These are phyloP conservation scores for Tulasnella sp. DNA, from an alignment of 768 basidiomycete genomes.

Conservation along the genomic window DNA sequence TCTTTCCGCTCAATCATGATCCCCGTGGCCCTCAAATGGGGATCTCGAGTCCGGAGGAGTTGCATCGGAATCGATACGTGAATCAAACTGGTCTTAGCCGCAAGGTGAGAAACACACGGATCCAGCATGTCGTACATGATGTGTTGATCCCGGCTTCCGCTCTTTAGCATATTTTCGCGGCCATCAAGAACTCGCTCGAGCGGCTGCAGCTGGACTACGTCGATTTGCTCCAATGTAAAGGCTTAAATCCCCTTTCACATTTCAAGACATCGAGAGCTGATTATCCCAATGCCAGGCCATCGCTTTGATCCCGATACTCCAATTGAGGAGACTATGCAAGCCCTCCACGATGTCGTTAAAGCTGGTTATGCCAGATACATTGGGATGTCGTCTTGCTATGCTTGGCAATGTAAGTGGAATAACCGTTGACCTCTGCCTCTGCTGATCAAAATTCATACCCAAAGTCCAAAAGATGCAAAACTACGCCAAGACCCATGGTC, in stretches of 20 bases:
- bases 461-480: constrained; percentile 14
- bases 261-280: background rate
- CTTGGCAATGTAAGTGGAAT: constrained; percentile 23
- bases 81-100: constrained; percentile 24
- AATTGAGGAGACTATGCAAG: constrained; percentile 42
- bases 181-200: constrained; percentile 33
- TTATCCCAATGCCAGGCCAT: constrained; percentile 27
- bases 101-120: constrained; percentile 26
- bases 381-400: constrained; percentile 33
- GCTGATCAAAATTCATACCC: background rate
- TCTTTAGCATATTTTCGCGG: constrained; percentile 38
- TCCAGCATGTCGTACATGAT: background rate
- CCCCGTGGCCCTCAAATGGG: background rate
- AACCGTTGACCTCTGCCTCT: background rate
- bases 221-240: constrained; percentile 37
- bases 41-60: background rate
- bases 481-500: constrained; percentile 1
- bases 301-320: constrained; percentile 44
- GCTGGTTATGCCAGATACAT: constrained; percentile 40
- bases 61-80: constrained; percentile 20
- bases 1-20: background rate
- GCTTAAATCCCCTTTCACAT: constrained; percentile 12
- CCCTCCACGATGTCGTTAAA: constrained; percentile 42
- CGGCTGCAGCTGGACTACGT: constrained; percentile 37
- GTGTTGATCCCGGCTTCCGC: background rate